Percentiles rank a stretch among this genome's conserved stretches.
These are phyloP conservation scores for Syzygium aromaticum DNA, from an alignment of 345 rosid genomes.

Conservation along the genomic window DNA sequence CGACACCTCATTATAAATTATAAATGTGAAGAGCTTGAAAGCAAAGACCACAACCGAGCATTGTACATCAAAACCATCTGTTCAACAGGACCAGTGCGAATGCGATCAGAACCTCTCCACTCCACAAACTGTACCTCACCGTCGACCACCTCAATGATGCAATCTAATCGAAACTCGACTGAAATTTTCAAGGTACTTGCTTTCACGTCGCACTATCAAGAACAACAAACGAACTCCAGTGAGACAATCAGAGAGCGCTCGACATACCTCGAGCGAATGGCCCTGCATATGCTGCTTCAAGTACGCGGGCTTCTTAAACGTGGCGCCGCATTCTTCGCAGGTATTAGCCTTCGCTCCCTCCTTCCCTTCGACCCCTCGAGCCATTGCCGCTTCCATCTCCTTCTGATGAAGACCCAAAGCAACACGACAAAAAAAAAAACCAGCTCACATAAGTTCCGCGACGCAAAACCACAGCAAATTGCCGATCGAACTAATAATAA, in stretches of 20 bases:
- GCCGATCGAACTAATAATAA: not conserved
- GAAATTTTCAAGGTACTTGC: not conserved
- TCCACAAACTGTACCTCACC: not conserved
- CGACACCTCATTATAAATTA: not conserved
- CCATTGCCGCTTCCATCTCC: constrained; percentile 18
- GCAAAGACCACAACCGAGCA: not conserved
- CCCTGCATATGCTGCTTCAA: constrained; percentile 79
- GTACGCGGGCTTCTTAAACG: constrained; percentile 74
- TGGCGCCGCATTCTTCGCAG: constrained; percentile 61
- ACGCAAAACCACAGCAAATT: not conserved
- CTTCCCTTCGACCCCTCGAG: constrained; percentile 3
- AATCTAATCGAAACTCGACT: not conserved
- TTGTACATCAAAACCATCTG: not conserved
- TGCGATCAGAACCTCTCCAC: not conserved
- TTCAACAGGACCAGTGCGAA: not conserved
- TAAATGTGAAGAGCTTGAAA: not conserved
- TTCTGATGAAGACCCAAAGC: constrained; percentile 13
- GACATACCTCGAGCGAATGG: constrained; percentile 65
- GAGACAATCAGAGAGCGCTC: not conserved
- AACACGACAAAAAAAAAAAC: not conserved
- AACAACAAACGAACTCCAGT: not conserved
- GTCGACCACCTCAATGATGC: not conserved
- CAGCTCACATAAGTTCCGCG: not conserved
- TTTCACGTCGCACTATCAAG: not conserved
- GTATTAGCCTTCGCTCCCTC: constrained; percentile 18